phyloP scores from a whole-genome alignment of 805 yeast genomes.

The Ogataea pilisensis region DNA sequence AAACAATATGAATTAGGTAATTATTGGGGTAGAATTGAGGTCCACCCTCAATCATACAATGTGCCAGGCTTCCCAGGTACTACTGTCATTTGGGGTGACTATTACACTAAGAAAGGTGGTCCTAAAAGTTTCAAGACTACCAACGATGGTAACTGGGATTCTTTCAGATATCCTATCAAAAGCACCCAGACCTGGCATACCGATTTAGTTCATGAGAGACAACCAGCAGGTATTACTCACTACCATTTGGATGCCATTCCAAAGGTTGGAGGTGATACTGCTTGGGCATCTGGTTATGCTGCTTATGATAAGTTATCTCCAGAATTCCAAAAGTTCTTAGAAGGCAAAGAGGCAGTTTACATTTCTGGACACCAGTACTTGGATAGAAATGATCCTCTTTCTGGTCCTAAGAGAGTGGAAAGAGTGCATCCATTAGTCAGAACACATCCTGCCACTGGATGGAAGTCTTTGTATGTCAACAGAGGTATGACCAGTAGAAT shows the following conservation, averaged over 20 bases:
- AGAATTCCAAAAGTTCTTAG: slow-evolving; percentile 45
- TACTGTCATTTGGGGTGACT: slow-evolving; percentile 40
- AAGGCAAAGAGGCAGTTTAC: slow-evolving; percentile 46
- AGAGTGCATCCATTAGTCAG: slow-evolving; percentile 59
- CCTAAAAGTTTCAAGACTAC: slow-evolving; percentile 20
- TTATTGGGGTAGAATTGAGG: slow-evolving; percentile 43
- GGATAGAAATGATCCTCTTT: slow-evolving; percentile 40
- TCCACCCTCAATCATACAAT: slow-evolving; percentile 34
- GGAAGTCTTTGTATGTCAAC: slow-evolving; percentile 55
- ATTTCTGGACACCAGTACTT: slow-evolving; percentile 37
- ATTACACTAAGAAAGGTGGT: slow-evolving; percentile 25
- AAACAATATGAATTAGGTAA: slow-evolving; percentile 42
- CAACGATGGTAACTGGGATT: slow-evolving; percentile 20
- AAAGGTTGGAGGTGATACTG: slow-evolving; percentile 50
- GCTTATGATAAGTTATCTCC: slow-evolving; percentile 55
- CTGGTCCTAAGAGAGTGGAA: slow-evolving; percentile 44
- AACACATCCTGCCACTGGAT: slow-evolving; percentile 63
- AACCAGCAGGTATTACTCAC: slow-evolving; percentile 54
- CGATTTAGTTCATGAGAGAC: slow-evolving; percentile 51
- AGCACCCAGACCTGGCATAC: slow-evolving; percentile 43
- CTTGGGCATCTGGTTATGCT: slow-evolving; percentile 56
- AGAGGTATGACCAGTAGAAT: slow-evolving; percentile 48
- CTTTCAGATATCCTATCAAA: slow-evolving; percentile 4
- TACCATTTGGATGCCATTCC: slow-evolving; percentile 50
- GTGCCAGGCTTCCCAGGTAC: slow-evolving; percentile 36